A percentile compares a stretch with the other conserved stretches of the same genome.
Conservation (phyloP, 768 basidiomycete genomes). For the Suillus lakei region DNA sequence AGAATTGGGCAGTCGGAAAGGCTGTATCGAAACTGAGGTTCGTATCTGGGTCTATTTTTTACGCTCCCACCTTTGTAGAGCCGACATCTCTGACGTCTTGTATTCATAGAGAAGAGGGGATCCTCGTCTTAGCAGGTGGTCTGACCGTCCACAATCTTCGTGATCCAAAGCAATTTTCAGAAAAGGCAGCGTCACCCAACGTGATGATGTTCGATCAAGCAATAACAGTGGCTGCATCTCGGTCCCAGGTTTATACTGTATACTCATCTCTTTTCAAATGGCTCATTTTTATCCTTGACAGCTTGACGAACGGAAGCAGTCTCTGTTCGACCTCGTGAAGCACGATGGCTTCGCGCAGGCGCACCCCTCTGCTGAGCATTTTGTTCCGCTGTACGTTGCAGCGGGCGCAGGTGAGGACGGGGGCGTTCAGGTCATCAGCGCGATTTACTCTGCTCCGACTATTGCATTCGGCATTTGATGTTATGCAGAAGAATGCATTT, state of each 20-base stretch:
- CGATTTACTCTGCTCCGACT: slow-evolving; percentile 63
- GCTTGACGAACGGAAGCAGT: slow-evolving; percentile 57
- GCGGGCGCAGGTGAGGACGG: slow-evolving; percentile 72
- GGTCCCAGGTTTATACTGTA: slow-evolving; percentile 49
- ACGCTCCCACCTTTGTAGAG: background rate
- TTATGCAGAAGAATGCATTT: slow-evolving; percentile 13
- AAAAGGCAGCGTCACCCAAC: slow-evolving; percentile 48
- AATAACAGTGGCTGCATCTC: slow-evolving; percentile 56
- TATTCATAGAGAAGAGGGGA: slow-evolving; percentile 57
- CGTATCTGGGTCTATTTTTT: slow-evolving; percentile 17
- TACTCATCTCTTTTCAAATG: background rate
- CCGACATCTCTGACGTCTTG: background rate
- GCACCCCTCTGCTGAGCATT: slow-evolving; percentile 83
- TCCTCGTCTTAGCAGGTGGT: slow-evolving; percentile 74
- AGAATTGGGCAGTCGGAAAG: slow-evolving; percentile 68
- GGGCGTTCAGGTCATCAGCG: slow-evolving; percentile 51
- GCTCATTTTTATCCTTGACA: slow-evolving; percentile 25
- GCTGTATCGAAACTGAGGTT: slow-evolving; percentile 64
- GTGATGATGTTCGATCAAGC: slow-evolving; percentile 65
- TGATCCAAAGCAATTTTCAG: slow-evolving; percentile 55
- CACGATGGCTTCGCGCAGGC: slow-evolving; percentile 68
- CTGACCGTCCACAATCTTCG: slow-evolving; percentile 69
- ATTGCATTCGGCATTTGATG: slow-evolving; percentile 64
- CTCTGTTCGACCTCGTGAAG: slow-evolving; percentile 55
- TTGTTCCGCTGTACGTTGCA: slow-evolving; percentile 78